Evolutionary conservation across 2,329 filamentous ascomycete genomes (phyloP), one percentile per base, ranked within the genome.

Genomic region (Aspergillus transmontanensis): DNA sequence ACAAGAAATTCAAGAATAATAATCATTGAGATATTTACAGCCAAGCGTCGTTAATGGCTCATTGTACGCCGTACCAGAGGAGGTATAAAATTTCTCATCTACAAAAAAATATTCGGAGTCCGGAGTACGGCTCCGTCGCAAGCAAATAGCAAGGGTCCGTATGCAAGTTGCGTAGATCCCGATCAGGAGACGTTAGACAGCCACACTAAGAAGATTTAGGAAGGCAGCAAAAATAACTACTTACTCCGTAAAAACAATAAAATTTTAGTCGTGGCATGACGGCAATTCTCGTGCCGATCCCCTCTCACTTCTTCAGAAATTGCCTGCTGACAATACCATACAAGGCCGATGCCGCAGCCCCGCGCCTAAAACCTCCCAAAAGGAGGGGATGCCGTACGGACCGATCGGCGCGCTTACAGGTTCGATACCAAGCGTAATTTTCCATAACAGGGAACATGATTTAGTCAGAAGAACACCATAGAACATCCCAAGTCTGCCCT

Each of bases 311-410:
- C 32, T 32, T 21, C 6, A 10, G 21, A 36, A 36, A 16, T 26
- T 26, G n/a, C 50, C 30, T 53, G 50, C 30, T 55, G 51, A 55
- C 51, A 55, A 55, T 55, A 55, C 51, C 32, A 36, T 55, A 55
- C 51, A 11, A 28, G 11, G 51, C 51, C 32, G 51, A 55, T 55
- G 51, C 51, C 51, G 21, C 51, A 55, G 7, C 51, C 51, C 51
- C 9, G 30, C 10, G 34, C 32, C 32, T 19, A 39, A 55, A 16
- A 3, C 34, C 11, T 10, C 6, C 6, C 7, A 16, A 19, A 39
- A 16, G 21, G 32, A n/a, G 32, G n/a, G n/a, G 51, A 39, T 36
- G 51, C 51, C 51, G 34, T 55, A 39, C 51, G 51, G 32, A 55
- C 51, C 51, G 51, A 55, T 41, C 51, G 51, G 51, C 51, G n/a